Conservation (phyloP, 352 stramenopile genomes). For the Globisporangium iwayamae region DNA sequence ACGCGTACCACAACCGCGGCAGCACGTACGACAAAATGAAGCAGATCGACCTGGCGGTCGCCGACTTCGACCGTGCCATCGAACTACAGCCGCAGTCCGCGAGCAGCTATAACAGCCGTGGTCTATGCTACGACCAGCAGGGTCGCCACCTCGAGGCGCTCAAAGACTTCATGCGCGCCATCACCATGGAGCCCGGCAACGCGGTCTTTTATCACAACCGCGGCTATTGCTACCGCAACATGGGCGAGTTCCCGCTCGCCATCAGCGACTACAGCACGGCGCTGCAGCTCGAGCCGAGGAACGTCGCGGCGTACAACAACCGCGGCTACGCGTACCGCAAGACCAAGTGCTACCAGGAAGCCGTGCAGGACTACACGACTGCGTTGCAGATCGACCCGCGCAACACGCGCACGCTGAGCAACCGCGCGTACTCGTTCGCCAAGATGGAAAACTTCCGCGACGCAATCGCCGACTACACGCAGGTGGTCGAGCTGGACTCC, state of each 20-base stretch:
- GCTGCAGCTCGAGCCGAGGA: slow-evolving; percentile 56
- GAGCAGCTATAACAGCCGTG: slow-evolving; percentile 81
- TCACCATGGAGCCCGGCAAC: slow-evolving; percentile 67
- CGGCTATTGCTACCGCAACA: slow-evolving; percentile 80
- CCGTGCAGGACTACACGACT: slow-evolving; percentile 72
- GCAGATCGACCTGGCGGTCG: slow-evolving; percentile 46
- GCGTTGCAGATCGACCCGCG: slow-evolving; percentile 65
- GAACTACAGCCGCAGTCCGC: slow-evolving; percentile 49
- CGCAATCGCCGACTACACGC: slow-evolving; percentile 74
- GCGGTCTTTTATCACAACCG: slow-evolving; percentile 85
- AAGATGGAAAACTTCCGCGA: slow-evolving; percentile 70
- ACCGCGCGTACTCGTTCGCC: slow-evolving; percentile 80
- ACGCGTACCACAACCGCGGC: slow-evolving; percentile 81
- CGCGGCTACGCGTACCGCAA: slow-evolving; percentile 83
- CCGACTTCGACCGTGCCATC: slow-evolving; percentile 69
- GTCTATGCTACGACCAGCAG: slow-evolving; percentile 73
- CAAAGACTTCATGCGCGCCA: slow-evolving; percentile 63
- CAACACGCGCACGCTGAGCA: slow-evolving; percentile 81
- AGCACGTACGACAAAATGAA: slow-evolving; percentile 82
- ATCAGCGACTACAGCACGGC: slow-evolving; percentile 68
- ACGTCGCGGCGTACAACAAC: slow-evolving; percentile 82
- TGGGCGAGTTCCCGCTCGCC: slow-evolving; percentile 66
- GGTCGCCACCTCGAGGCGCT: slow-evolving; percentile 59
- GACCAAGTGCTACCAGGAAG: slow-evolving; percentile 54
- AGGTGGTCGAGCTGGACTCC: slow-evolving; percentile 64